phyloP scores from a whole-genome alignment of 2,329 filamentous ascomycete genomes.

The Fusarium albidum region DNA sequence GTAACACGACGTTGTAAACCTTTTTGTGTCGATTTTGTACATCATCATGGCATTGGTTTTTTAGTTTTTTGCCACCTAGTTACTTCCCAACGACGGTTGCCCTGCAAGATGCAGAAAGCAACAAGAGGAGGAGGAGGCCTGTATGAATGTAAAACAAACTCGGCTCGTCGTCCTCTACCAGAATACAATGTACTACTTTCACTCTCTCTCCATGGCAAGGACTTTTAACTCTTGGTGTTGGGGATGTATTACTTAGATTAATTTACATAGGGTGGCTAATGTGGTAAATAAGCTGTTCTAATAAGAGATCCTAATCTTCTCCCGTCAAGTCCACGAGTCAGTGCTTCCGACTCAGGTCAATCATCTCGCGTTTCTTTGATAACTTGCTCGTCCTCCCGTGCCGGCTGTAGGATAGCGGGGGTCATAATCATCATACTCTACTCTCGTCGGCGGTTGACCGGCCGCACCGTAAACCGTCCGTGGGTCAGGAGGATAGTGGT shows the following conservation, averaged over 20 bases:
- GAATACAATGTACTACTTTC: slow-evolving; percentile 39
- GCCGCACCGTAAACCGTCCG: slow-evolving; percentile 5
- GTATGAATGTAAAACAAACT: slow-evolving; percentile 35
- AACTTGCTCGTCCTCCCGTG: slow-evolving; percentile 2
- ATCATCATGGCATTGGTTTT: slow-evolving; percentile 39
- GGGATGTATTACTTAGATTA: not conserved
- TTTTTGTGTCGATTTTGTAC: slow-evolving; percentile 39
- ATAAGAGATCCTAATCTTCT: not conserved
- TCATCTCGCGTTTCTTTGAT: slow-evolving; percentile 11
- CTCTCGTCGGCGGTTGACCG: not conserved
- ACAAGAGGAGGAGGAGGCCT: slow-evolving; percentile 33
- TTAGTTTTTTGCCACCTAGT: slow-evolving; percentile 34
- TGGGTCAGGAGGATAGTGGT: slow-evolving; percentile 8
- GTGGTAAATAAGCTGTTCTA: not conserved
- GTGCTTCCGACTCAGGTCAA: not conserved
- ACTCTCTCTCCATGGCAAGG: not conserved
- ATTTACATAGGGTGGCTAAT: not conserved
- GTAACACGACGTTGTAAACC: slow-evolving; percentile 35
- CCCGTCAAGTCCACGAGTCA: not conserved
- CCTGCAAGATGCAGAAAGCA: slow-evolving; percentile 22
- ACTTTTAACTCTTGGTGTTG: not conserved
- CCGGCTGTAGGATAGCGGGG: slow-evolving; percentile 48
- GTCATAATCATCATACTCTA: slow-evolving; percentile 53
- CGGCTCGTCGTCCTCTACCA: slow-evolving; percentile 39
- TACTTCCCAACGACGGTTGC: slow-evolving; percentile 28